phyloP scores from a whole-genome alignment of 257 asterid genomes.

The Misopates orontium region DNA sequence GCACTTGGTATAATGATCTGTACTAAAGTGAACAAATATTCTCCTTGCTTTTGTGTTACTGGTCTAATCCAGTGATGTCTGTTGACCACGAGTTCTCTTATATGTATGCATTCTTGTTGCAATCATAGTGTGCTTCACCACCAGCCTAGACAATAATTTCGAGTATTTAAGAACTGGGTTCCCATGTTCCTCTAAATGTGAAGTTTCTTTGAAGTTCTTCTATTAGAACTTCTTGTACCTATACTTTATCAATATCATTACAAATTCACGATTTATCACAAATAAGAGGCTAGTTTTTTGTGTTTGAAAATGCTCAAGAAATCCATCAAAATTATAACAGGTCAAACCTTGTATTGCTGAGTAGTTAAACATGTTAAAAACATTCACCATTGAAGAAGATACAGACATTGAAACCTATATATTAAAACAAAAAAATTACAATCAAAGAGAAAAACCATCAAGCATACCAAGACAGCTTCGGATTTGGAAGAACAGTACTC shows the following conservation, averaged over 20 bases:
- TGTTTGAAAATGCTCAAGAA: too few species aligned
- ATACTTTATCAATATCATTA: too few species aligned
- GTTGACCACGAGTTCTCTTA: not conserved
- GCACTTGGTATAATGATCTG: too few species aligned
- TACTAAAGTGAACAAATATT: not conserved
- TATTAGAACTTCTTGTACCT: too few species aligned
- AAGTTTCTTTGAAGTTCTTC: too few species aligned
- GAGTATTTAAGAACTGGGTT: too few species aligned
- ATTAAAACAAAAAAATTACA: not conserved
- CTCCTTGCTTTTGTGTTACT: not conserved
- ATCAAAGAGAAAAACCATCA: constrained; percentile 2
- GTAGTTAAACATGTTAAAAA: constrained; percentile 3
- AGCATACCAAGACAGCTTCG: constrained; percentile 48
- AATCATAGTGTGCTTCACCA: not conserved
- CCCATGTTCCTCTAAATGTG: too few species aligned
- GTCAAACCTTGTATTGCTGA: constrained; percentile 16
- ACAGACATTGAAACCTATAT: not conserved
- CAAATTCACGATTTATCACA: too few species aligned
- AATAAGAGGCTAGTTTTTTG: too few species aligned
- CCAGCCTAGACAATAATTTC: too few species aligned
- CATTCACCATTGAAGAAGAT: not conserved
- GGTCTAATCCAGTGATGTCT: not conserved
- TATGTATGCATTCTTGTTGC: not conserved
- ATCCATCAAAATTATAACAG: constrained; percentile 13
- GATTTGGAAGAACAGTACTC: constrained; percentile 51